Conservation (phyloP, 441 rosid genomes). For the Gossypium laxum region DNA sequence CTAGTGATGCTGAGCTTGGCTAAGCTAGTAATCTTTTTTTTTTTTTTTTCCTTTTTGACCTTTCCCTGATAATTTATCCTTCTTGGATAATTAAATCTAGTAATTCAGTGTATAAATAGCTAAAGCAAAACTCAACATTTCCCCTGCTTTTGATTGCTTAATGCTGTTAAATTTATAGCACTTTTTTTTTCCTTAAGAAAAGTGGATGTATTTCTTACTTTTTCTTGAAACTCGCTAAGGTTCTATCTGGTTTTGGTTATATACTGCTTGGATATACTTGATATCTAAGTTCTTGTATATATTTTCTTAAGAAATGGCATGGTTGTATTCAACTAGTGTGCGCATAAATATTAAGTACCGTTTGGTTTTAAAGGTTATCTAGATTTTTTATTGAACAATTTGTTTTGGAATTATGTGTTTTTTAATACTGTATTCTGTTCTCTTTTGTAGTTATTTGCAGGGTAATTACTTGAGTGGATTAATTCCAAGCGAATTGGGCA, state of each 20-base stretch:
- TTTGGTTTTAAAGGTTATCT: background rate
- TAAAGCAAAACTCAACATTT: background rate
- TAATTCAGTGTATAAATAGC: background rate
- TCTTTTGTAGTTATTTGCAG: conserved; percentile 68
- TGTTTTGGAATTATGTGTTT: background rate
- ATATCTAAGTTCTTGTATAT: background rate
- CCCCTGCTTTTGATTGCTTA: background rate
- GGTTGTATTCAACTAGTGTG: background rate
- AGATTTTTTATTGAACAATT: background rate
- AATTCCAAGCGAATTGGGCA: conserved; percentile 79
- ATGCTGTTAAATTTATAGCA: background rate
- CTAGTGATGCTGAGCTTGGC: background rate
- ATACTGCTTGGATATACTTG: background rate
- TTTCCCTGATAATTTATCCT: background rate
- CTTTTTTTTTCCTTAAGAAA: background rate
- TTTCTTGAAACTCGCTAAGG: background rate
- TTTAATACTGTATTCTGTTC: conserved; percentile 3
- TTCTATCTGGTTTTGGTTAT: conserved; percentile 4
- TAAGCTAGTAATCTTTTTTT: background rate
- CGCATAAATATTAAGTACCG: background rate
- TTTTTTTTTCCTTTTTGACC: background rate
- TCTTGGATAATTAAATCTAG: background rate
- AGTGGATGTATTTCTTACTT: background rate
- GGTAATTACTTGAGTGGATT: conserved; percentile 69
- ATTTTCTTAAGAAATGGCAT: background rate